Evolutionary conservation across 148 eudicot genomes (phyloP).

Genomic region (Persicaria tinctoria): DNA sequence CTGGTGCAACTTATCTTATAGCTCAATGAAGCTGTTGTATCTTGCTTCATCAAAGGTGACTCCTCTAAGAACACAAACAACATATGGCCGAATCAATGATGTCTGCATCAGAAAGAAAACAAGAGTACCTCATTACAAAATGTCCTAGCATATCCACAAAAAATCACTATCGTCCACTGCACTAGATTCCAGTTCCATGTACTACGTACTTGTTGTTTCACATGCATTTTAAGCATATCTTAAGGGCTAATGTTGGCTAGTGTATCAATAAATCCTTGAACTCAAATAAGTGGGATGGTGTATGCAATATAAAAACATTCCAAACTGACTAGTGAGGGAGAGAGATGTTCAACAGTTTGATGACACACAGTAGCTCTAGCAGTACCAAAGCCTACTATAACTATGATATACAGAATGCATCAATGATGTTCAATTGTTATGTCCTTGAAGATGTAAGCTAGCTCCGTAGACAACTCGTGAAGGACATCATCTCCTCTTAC

Average conservation of each 20-base stretch:
- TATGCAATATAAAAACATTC: too few relatives aligned
- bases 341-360: too few relatives aligned
- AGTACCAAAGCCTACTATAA: too few relatives aligned
- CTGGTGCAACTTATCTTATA: conserved; percentile 94
- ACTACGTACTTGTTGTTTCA: conserved; percentile 63
- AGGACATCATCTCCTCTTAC: too few relatives aligned
- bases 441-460: too few relatives aligned
- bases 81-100: conserved; percentile 62
- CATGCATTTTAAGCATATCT: conserved; percentile 75
- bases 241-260: conserved; percentile 27
- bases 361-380: too few relatives aligned
- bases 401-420: too few relatives aligned
- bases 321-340: too few relatives aligned
- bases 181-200: not conserved
- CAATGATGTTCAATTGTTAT: too few relatives aligned
- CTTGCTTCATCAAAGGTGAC: conserved; percentile 71
- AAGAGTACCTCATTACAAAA: conserved; percentile 8
- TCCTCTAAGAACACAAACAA: conserved; percentile 94
- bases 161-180: not conserved
- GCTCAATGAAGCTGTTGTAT: conserved; percentile 97
- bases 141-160: not conserved
- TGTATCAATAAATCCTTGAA: conserved; percentile 18
- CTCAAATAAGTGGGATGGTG: too few relatives aligned
- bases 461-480: too few relatives aligned
- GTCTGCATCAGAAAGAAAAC: conserved; percentile 39